Conservation (phyloP, 2,329 filamentous ascomycete species). For the Fusarium sp. region DNA sequence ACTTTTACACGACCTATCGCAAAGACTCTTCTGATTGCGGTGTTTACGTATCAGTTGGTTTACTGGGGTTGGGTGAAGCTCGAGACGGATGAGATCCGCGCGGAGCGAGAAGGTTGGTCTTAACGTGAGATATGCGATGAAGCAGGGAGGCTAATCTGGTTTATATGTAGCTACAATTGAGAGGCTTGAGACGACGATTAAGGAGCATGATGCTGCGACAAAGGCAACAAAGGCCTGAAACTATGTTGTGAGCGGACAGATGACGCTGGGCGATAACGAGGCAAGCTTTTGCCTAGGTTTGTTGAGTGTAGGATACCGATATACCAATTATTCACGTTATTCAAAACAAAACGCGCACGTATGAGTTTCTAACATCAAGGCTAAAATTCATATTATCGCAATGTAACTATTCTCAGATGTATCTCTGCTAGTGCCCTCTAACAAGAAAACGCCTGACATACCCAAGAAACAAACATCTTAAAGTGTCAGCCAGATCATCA, state of each 20-base stretch:
- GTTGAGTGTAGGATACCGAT: not conserved
- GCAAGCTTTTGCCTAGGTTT: not conserved
- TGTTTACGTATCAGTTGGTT: conserved; percentile 81
- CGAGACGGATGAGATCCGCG: conserved; percentile 75
- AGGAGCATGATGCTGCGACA: conserved; percentile 47
- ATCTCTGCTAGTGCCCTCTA: conserved; percentile 10
- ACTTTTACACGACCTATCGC: conserved; percentile 78
- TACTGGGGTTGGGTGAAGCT: conserved; percentile 82
- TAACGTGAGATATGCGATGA: not conserved
- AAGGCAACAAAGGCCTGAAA: conserved; percentile 34
- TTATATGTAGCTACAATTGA: conserved; percentile 48
- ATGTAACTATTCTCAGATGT: not conserved
- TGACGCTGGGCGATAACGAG: not conserved
- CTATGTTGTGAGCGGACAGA: not conserved
- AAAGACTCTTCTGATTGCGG: conserved; percentile 79
- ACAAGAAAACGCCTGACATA: conserved; percentile 18
- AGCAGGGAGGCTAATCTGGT: conserved; percentile 18
- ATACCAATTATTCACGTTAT: not conserved
- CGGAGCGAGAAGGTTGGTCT: conserved; percentile 65
- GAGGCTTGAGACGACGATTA: conserved; percentile 53
- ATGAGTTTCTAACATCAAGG: not conserved
- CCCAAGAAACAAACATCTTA: conserved; percentile 19
- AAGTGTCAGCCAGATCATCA: conserved; percentile 33
- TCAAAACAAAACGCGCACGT: not conserved
- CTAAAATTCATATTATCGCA: not conserved